phyloP scores from a whole-genome alignment of 208 protist species.

The Wallacemonas collosoma region DNA sequence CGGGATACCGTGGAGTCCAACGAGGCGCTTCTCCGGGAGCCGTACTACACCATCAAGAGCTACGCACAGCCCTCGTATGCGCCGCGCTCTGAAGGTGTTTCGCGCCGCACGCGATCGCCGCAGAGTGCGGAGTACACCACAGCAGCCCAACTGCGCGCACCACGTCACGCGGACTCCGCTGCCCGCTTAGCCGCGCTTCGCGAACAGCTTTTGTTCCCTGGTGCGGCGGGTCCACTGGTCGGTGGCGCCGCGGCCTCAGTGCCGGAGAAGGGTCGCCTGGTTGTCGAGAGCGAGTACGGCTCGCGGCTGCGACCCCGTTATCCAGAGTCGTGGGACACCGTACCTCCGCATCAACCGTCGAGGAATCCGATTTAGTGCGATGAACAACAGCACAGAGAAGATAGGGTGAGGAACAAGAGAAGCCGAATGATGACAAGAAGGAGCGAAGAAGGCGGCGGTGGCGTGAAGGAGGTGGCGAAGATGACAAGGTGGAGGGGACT shows the following conservation, averaged over 20 bases:
- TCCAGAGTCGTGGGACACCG: constrained; percentile 84
- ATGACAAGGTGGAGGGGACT: no score
- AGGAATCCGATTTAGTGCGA: constrained; percentile 24
- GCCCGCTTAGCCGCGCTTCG: constrained; percentile 63
- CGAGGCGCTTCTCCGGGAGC: constrained; percentile 67
- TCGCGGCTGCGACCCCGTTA: constrained; percentile 77
- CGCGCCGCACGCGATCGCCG: not conserved
- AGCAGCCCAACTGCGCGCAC: constrained; percentile 37
- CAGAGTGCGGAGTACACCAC: constrained; percentile 21
- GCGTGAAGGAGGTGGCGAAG: no score
- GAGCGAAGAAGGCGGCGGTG: no score
- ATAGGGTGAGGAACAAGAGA: not conserved
- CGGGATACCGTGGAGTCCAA: constrained; percentile 86
- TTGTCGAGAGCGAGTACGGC: constrained; percentile 62
- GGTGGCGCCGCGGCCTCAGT: not conserved
- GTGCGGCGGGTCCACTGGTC: constrained; percentile 10
- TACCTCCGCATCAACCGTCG: constrained; percentile 85
- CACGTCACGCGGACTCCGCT: constrained; percentile 45
- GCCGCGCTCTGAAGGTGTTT: not conserved
- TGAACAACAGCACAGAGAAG: not conserved
- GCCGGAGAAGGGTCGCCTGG: constrained; percentile 3
- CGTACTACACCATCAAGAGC: constrained; percentile 86
- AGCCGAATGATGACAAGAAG: no score
- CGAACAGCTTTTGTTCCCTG: constrained; percentile 53
- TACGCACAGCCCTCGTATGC: constrained; percentile 27